Conservation (phyloP, 2,329 filamentous ascomycete genomes). For the Xylariaceae sp. region DNA sequence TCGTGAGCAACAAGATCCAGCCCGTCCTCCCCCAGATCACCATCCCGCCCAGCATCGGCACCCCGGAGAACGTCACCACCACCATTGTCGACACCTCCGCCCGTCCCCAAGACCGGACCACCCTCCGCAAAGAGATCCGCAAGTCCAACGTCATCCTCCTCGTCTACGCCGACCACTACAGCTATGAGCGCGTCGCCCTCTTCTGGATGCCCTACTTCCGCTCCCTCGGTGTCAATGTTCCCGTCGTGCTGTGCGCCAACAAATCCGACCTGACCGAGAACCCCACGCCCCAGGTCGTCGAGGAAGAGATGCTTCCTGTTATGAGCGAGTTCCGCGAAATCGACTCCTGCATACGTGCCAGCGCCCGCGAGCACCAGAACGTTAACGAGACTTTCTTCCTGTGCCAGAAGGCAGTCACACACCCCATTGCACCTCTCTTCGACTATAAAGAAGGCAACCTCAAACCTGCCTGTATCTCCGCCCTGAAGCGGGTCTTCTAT, state of each 20-base stretch:
- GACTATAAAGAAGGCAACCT: conserved; percentile 89
- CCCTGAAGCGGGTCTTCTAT: conserved; percentile 88
- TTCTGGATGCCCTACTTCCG: conserved; percentile 99
- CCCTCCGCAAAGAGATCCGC: conserved; percentile 87
- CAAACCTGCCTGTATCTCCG: conserved; percentile 85
- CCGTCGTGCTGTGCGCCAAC: conserved; percentile 94
- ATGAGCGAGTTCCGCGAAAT: conserved; percentile 99
- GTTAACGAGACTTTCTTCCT: conserved; percentile 97
- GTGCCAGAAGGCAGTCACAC: conserved; percentile 96
- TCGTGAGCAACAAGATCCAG: conserved; percentile 93
- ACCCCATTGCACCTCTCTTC: conserved; percentile 93
- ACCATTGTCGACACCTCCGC: conserved; percentile 97
- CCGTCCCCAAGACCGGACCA: conserved; percentile 86
- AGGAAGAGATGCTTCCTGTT: conserved; percentile 96
- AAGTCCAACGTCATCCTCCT: conserved; percentile 96
- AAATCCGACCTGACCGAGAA: conserved; percentile 86
- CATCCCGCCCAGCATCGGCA: conserved; percentile 87
- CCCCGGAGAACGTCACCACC: conserved; percentile 94
- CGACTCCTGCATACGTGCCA: conserved; percentile 94
- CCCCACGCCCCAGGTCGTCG: conserved; percentile 78
- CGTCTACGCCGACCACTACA: conserved; percentile 98
- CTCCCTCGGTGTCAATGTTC: conserved; percentile 96
- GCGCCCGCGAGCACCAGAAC: conserved; percentile 86
- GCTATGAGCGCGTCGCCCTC: conserved; percentile 92
- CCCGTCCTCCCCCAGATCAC: conserved; percentile 92